Evolutionary conservation across 257 asterid genomes (phyloP).

Genomic region (Henckelia pumila): DNA sequence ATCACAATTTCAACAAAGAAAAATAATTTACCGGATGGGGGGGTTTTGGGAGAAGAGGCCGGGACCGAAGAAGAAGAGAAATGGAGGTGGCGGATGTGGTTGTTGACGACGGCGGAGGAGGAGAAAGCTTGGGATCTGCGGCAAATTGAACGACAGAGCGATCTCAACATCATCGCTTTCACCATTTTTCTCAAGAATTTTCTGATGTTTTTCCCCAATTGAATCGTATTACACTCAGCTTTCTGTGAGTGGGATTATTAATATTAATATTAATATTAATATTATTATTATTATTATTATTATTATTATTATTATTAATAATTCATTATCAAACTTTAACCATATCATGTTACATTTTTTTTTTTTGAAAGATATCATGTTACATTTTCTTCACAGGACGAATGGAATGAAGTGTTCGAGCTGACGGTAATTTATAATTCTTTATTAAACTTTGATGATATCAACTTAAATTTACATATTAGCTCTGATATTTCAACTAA

Average conservation of each 20-base stretch:
- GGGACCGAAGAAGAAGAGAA: conserved; percentile 43
- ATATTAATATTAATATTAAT: no score
- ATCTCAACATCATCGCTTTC: conserved; percentile 61
- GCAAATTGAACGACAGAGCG: conserved; percentile 59
- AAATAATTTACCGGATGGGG: conserved; percentile 30
- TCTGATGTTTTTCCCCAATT: background rate
- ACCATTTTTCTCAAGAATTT: conserved; percentile 31
- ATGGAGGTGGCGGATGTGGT: conserved; percentile 60
- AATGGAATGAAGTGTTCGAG: no score
- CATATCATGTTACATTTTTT: no score
- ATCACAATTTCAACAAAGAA: background rate
- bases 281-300: no score
- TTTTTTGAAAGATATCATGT: no score
- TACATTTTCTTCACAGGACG: no score
- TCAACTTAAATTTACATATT: no score
- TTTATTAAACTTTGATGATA: no score
- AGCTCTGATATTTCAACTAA: no score
- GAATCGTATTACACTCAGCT: background rate
- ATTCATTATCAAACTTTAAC: no score
- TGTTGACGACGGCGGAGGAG: conserved; percentile 49
- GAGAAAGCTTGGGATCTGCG: conserved; percentile 56
- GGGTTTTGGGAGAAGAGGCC: conserved; percentile 33
- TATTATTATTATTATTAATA: no score
- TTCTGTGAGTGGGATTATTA: background rate
- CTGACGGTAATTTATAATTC: no score